Evolutionary conservation across 2,329 filamentous ascomycete genomes (phyloP).

Genomic region (Colletotrichum falcatum): DNA sequence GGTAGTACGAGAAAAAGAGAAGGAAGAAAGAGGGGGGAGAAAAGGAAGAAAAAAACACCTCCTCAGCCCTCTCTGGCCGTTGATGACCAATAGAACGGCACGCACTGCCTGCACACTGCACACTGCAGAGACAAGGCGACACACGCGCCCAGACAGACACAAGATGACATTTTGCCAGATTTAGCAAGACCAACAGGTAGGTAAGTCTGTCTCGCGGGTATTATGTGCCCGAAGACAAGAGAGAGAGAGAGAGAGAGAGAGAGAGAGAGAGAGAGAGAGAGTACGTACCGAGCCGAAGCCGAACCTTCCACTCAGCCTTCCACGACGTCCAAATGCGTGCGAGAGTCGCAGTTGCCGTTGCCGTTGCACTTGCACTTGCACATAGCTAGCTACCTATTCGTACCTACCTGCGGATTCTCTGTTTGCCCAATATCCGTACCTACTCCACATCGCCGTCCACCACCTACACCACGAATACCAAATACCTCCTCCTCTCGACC

Average conservation of each 20-base stretch:
- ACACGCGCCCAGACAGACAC: background rate
- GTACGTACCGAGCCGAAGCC: conserved; percentile 17
- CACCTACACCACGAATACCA: too few relatives aligned
- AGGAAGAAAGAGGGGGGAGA: background rate
- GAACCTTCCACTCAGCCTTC: conserved; percentile 12
- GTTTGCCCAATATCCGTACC: background rate
- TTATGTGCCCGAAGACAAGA: background rate
- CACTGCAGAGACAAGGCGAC: background rate
- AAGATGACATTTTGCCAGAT: conserved; percentile 4
- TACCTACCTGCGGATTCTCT: too few relatives aligned
- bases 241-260: too few relatives aligned
- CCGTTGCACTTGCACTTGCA: background rate
- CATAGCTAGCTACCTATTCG: too few relatives aligned
- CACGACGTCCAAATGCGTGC: conserved; percentile 7
- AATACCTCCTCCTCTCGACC: too few relatives aligned
- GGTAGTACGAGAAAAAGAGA: background rate
- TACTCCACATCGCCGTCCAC: conserved; percentile 14
- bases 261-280: too few relatives aligned
- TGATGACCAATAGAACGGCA: background rate
- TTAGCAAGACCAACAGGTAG: background rate
- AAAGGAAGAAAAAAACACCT: background rate
- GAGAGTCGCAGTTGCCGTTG: background rate
- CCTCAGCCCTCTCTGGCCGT: background rate
- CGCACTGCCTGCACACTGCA: background rate
- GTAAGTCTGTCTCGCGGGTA: background rate